Evolutionary conservation across 1,284 basidiomycete species (phyloP), one percentile per base, ranked within the genome.

Genomic region (Thecaphora thlaspeos): DNA sequence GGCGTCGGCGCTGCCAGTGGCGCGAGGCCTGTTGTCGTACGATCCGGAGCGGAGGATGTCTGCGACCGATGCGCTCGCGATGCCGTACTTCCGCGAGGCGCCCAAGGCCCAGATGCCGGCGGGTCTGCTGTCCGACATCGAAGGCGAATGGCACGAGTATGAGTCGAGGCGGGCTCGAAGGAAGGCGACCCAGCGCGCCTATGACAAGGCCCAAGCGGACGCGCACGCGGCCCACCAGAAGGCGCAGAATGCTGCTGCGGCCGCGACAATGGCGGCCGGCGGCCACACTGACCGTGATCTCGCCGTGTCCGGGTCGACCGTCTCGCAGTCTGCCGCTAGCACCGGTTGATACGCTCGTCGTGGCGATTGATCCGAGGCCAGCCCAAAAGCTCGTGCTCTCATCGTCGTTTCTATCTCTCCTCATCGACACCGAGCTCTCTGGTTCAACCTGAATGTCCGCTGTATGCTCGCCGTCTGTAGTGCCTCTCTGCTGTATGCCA

Each of bases 61-160:
- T 2, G 93, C 95, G 0, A 75, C 81, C 28, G 85, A 90, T 67
- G 94, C 94, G 4, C 83, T 98, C 56, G 81, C 85, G 40, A 82
- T 87, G 43, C 81, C 86, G 1, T 99, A 96, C 81, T 98, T 98
- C 79, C 80, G 83, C 38, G 91, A 95, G 78, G 81, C 84, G 36
- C 94, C 94, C 1, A 69, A 77, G 32, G 83, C 91, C 47, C 84
- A 86, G 67, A 82, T 84, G 46, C 95, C 95, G 42, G 38, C 43
- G n/a, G 57, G 61, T 3, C 17, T 65, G 14, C 49, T 70, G 45
- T 47, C 80, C 89, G 57, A 82, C 84, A 12, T 84, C 82, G n/a
- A 80, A 89, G 91, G 92, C 38, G 92, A 95, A 77, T 95, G 91
- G 91, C 91, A 95, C 77, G 91, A 95, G 77, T 82, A 90, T 56